phyloP scores from a whole-genome alignment of 192 early-diverging fungal genomes.

The Podila epicladia region DNA sequence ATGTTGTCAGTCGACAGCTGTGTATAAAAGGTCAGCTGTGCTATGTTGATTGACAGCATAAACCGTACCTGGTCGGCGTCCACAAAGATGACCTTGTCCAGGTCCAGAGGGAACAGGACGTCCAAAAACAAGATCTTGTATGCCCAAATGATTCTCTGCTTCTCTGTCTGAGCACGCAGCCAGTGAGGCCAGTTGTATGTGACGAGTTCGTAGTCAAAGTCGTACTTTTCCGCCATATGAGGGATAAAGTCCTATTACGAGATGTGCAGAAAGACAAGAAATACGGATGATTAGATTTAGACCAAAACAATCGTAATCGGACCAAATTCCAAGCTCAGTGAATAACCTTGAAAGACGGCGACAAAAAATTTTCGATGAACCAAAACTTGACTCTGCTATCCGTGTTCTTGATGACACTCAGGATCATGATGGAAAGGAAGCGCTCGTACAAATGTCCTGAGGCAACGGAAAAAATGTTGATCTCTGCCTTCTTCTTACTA shows the following conservation, averaged over 20 bases:
- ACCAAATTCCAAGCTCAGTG: no score
- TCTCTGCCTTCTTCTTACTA: constrained; percentile 58
- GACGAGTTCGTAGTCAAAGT: constrained; percentile 95
- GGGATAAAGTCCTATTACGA: constrained; percentile 82
- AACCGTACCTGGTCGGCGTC: constrained; percentile 90
- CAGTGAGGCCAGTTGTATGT: constrained; percentile 99
- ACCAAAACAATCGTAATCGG: neutral
- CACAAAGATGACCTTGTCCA: constrained; percentile 98
- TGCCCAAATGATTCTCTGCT: constrained; percentile 98
- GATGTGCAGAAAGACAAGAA: constrained; percentile 1
- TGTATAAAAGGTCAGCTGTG: neutral
- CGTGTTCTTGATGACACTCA: constrained; percentile 89
- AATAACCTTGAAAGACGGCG: constrained; percentile 89
- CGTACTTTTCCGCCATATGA: constrained; percentile 83
- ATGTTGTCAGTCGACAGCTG: neutral
- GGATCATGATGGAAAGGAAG: constrained; percentile 97
- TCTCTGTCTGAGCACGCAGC: constrained; percentile 91
- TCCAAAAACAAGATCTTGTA: constrained; percentile 99
- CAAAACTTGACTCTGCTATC: constrained; percentile 95
- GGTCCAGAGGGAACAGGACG: constrained; percentile 92
- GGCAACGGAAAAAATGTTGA: constrained; percentile 98
- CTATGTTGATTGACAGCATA: neutral
- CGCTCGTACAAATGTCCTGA: constrained; percentile 99
- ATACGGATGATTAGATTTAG: neutral
- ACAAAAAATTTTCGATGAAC: constrained; percentile 98